Base-by-base conservation (phyloP, 768 basidiomycete species). In the Sporobolomyces roseus region DNA sequence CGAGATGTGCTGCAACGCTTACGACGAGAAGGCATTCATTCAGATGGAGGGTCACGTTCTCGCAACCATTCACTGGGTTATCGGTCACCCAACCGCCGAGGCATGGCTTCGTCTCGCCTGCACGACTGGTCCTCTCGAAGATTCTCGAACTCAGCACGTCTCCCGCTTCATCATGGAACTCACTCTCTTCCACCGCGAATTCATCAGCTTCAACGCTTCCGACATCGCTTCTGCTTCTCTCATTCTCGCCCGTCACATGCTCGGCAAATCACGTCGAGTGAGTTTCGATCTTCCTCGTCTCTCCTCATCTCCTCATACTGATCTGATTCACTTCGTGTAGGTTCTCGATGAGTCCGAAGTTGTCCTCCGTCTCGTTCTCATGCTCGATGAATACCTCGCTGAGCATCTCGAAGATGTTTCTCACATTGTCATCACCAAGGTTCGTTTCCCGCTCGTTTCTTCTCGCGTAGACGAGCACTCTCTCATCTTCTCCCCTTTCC, bases 41-140 rank as follows among this genome's bases (percentile, higher is more conserved):
- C 96, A 99, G 80, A 97, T 99, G 96, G 96, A 99, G 79, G 89
- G 90, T 7, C 96, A 99, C 77, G 90, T 99, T 59, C 84, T 99
- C 46, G 86, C 88, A 25, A 99, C 96, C 23, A 94, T 98, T 74
- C 88, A 92, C 73, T 99, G 96, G 96, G 86, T 85, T 45, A 84
- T 98, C 58, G 96, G 96, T 13, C 94, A 98, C 77, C 96, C 96
- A 19, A 96, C 96, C 1, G 93, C 96, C 10, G 96, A 99, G 79
- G 90, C 92, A 25, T 99, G 96, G 96, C 84, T 99, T 30, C 85
- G 96, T 61, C 81, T 82, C 53, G 76, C 78, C 49, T 80, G 80
- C 68, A 77, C 77, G 63, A 80, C 79, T 43, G 74, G 71, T 66
- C 56, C 85, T 60, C 78, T 85, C 68, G 96, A 97, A 79, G 92